Evolutionary conservation across 2,329 filamentous ascomycete species (phyloP).

Genomic region (Sclerotinia subarctica): DNA sequence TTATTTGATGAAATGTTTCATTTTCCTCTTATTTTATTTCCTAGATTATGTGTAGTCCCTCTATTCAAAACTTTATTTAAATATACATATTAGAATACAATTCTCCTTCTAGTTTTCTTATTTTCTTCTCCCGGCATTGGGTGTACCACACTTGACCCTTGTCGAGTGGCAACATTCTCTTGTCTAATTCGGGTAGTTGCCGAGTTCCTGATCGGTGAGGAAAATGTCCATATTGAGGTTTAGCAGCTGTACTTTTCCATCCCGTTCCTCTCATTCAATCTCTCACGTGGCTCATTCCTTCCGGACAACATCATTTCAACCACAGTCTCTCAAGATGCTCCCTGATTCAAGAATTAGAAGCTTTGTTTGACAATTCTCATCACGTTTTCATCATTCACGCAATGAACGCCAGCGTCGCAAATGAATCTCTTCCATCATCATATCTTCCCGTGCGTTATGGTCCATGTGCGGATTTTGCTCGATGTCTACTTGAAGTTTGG

Average conservation of each 20-base stretch:
- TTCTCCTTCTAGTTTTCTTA: no score
- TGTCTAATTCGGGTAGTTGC: background rate
- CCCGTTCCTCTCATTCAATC: background rate
- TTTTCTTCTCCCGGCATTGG: no score
- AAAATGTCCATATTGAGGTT: slow-evolving; percentile 30
- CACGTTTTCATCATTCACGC: background rate
- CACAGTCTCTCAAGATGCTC: slow-evolving; percentile 53
- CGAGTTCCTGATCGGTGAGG: background rate
- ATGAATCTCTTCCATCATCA: background rate
- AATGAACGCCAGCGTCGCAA: background rate
- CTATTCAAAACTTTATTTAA: no score
- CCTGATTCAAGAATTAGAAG: slow-evolving; percentile 39
- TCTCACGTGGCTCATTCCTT: background rate
- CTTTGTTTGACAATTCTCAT: no score
- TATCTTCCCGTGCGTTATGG: background rate
- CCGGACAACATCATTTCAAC: background rate
- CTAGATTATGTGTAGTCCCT: no score
- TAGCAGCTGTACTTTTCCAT: slow-evolving; percentile 39
- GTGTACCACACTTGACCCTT: no score
- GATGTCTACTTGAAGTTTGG: background rate
- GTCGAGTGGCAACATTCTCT: no score
- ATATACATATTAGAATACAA: no score
- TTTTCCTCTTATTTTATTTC: no score
- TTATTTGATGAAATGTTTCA: no score
- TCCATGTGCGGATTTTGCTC: background rate